A percentile compares a stretch with the other conserved stretches of the same genome.
Evolutionary conservation across 2,329 filamentous ascomycete genomes (phyloP).

Genomic region (Aspergillus uvarum): DNA sequence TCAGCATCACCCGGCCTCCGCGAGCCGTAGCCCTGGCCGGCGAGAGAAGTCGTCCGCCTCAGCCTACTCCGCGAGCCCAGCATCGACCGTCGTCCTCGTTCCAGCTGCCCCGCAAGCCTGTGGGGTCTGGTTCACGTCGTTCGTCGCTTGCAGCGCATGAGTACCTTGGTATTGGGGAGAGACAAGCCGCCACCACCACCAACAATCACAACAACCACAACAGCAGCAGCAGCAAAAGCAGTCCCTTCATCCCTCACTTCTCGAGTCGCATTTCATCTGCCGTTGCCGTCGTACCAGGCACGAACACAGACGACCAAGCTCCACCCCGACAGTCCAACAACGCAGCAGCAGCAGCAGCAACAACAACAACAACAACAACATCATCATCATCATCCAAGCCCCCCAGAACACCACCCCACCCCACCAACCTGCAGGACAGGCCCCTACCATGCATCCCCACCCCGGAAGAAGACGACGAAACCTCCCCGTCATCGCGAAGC

Average conservation of each 20-base stretch:
- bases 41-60: conserved; percentile 20
- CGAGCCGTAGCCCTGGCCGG: conserved; percentile 36
- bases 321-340: not conserved
- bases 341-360: conserved; percentile 9
- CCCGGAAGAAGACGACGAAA: not conserved
- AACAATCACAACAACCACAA: no score
- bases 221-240: not conserved
- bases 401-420: conserved; percentile 23
- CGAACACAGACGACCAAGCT: conserved; percentile 6
- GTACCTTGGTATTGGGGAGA: conserved; percentile 17
- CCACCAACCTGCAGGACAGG: conserved; percentile 25
- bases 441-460: conserved; percentile 23
- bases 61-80: conserved; percentile 19
- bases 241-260: conserved; percentile 34
- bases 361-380: conserved; percentile 14
- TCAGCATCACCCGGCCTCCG: conserved; percentile 28
- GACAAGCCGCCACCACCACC: not conserved
- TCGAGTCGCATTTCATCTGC: conserved; percentile 20
- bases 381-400: no score
- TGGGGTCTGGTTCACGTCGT: conserved; percentile 33
- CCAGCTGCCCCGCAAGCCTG: conserved; percentile 38
- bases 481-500: conserved; percentile 1
- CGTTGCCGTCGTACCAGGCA: conserved; percentile 11
- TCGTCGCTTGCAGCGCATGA: conserved; percentile 29
- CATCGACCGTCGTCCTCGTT: conserved; percentile 27